These are phyloP conservation scores for Macrocybe gigantea DNA, from an alignment of 768 basidiomycete genomes.

Conservation along the genomic window DNA sequence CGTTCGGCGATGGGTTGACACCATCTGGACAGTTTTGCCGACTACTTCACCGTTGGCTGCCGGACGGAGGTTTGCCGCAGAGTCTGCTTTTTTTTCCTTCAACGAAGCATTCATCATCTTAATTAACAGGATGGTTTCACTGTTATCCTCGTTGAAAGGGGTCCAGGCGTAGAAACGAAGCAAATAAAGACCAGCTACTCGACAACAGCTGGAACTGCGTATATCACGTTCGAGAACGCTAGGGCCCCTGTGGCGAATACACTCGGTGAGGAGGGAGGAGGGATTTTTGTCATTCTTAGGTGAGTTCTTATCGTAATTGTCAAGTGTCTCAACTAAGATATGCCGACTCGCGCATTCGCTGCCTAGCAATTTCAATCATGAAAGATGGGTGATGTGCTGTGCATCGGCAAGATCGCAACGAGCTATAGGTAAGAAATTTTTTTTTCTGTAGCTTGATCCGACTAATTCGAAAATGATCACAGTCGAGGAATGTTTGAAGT, in stretches of 20 bases:
- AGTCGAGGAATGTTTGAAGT: conserved; percentile 81
- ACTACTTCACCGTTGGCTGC: conserved; percentile 69
- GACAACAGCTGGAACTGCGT: conserved; percentile 78
- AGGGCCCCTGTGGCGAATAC: conserved; percentile 86
- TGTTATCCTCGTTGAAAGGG: conserved; percentile 22
- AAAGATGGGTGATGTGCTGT: conserved; percentile 71
- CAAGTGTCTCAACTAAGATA: not conserved
- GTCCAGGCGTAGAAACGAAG: conserved; percentile 64
- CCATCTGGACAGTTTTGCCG: conserved; percentile 25
- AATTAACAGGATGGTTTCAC: conserved; percentile 40
- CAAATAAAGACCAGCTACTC: conserved; percentile 73
- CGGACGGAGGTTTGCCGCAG: conserved; percentile 43
- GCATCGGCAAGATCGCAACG: conserved; percentile 2
- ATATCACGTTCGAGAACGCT: conserved; percentile 78
- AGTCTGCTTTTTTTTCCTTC: not conserved
- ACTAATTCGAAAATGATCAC: conserved; percentile 11
- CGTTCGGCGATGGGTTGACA: not conserved
- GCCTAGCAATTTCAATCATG: conserved; percentile 87
- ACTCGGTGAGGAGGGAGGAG: conserved; percentile 41
- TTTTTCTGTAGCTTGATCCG: not conserved
- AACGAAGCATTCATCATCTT: conserved; percentile 48
- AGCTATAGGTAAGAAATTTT: not conserved
- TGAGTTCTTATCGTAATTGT: not conserved
- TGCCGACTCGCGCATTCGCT: not conserved
- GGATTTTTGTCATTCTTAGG: conserved; percentile 27